These are phyloP conservation scores for Physcomitrium patens DNA, from an alignment of 225 moss, liverwort and hornwort species.

Conservation along the genomic window DNA sequence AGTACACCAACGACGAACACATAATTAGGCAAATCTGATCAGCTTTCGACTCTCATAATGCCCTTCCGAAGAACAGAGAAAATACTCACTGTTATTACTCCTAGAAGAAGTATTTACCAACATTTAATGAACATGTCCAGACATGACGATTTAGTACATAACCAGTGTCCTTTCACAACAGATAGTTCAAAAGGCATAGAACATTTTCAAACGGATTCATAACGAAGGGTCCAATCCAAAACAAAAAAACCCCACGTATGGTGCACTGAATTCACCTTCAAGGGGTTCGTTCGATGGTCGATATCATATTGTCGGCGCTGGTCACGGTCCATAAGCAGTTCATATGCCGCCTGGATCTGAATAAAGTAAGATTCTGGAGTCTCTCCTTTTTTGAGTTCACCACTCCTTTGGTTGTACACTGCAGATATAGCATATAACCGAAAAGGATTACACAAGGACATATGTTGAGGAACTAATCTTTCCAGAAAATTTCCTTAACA, in stretches of 20 bases:
- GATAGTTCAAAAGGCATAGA: neutral
- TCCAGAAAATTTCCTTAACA: neutral
- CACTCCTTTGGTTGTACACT: slow-evolving; percentile 86
- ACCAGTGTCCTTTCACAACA: neutral
- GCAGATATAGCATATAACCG: slow-evolving; percentile 34
- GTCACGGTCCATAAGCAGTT: slow-evolving; percentile 92
- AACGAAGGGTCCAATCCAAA: neutral
- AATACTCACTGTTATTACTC: neutral
- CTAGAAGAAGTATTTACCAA: slow-evolving; percentile 7
- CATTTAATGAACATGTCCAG: neutral
- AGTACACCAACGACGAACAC: slow-evolving; percentile 16
- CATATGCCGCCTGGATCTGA: slow-evolving; percentile 97
- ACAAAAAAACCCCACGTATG: no score
- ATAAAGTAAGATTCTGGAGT: slow-evolving; percentile 89
- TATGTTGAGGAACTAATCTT: slow-evolving; percentile 16
- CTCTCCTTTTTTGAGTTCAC: slow-evolving; percentile 82
- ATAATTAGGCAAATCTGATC: slow-evolving; percentile 2
- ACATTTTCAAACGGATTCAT: neutral
- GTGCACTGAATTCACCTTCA: slow-evolving; percentile 62
- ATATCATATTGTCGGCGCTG: slow-evolving; percentile 91
- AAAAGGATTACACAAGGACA: slow-evolving; percentile 7
- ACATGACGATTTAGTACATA: neutral
- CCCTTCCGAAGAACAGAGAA: neutral
- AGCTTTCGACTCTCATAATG: slow-evolving; percentile 13
- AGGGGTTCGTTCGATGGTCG: slow-evolving; percentile 87